Evolutionary conservation across 2,329 filamentous ascomycete genomes (phyloP), one percentile per base, ranked within the genome.

Genomic region (Alternaria consortialis): DNA sequence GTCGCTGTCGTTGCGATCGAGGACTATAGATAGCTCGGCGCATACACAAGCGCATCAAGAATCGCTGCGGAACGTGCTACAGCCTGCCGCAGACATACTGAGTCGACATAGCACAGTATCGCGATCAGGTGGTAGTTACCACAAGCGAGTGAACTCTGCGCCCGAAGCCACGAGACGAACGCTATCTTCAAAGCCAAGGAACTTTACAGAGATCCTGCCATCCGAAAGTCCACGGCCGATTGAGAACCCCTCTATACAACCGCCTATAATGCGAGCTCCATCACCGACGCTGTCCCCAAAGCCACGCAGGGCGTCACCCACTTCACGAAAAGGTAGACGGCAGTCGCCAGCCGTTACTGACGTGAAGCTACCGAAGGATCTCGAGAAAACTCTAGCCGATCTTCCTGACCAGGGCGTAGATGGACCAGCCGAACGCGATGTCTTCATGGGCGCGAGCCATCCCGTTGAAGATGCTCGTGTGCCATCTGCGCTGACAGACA

Each of bases 111-210:
- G 68, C 54, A 74, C 69, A 15, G 56, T 69, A 7, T 56, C 65
- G 31, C 66, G 69, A 15, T 47, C 63, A 8, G 51, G 66, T 53
- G 20, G 60, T 12, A 70, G 42, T 40, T 64, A 63, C 32, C 73
- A 75, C 51, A 75, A 72, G 59, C 74, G 76, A 20, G 70, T 76
- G n/a, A 69, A 70, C 9, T 79, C 76, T 11, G 76, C 75, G 5
- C 76, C 76, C 1, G 75, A 77, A 54, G 34, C 74, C 23, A 58
- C 60, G 13, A 65, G 54, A 11, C 63, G 60, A 9, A 51, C 47
- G 5, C 57, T 58, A 7, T 57, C 67, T 17, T 53, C 64, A 1
- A 62, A 59, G 25, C 65, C 66, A 8, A 62, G 66, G 25, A 65
- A 64, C 23, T 70, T 71, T 25, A 63, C 68, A 2, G 65, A 74